These are phyloP conservation scores for Solanum paucissectum DNA, from an alignment of 257 asterid genomes.

Conservation along the genomic window DNA sequence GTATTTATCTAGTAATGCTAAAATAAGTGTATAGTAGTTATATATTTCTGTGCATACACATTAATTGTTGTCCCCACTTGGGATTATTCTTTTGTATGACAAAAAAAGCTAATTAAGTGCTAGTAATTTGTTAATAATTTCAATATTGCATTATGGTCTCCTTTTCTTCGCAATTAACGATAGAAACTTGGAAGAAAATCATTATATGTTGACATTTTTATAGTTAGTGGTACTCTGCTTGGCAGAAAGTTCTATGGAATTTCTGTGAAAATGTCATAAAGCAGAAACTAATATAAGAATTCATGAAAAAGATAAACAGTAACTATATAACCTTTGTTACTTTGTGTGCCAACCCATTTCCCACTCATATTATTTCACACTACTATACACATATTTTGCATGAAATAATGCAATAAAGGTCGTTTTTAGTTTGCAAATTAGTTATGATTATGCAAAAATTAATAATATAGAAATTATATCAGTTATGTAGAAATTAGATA, in stretches of 20 bases:
- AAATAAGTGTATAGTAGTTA: background rate
- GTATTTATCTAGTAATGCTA: background rate
- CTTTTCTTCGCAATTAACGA: background rate
- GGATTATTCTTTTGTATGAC: background rate
- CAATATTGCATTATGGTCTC: background rate
- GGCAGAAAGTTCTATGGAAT: background rate
- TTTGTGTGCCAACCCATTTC: background rate
- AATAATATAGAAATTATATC: background rate
- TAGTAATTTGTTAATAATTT: background rate
- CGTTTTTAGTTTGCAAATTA: background rate
- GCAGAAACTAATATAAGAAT: background rate
- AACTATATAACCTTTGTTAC: background rate
- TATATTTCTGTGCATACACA: background rate
- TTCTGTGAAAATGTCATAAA: background rate
- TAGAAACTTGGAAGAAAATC: background rate
- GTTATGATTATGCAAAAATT: background rate
- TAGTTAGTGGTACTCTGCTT: background rate
- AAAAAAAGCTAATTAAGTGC: background rate
- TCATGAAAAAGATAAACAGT: background rate
- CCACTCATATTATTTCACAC: background rate
- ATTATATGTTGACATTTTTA: background rate
- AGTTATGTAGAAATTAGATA: background rate
- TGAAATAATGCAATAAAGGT: background rate
- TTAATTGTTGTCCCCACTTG: background rate
- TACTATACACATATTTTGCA: background rate